Percentiles rank a stretch among this genome's conserved stretches.
phyloP scores from a whole-genome alignment of 441 rosid species.

The Heliophila coronopifolia region DNA sequence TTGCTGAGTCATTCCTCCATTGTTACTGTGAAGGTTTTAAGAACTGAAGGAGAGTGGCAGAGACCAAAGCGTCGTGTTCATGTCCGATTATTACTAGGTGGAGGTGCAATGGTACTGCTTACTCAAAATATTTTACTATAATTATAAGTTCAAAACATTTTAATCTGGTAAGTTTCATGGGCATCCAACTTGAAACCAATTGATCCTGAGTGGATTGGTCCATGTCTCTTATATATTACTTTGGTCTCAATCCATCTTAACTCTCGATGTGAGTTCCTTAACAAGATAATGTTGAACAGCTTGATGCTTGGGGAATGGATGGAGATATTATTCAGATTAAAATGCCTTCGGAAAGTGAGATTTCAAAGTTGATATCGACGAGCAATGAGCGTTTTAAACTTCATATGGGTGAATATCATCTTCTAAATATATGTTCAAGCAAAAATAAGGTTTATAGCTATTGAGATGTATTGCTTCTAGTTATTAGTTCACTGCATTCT shows the following conservation, averaged over 20 bases:
- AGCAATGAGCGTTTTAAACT: conserved; percentile 44
- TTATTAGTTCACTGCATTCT: not conserved
- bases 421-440: not conserved
- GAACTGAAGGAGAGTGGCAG: conserved; percentile 79
- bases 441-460: not conserved
- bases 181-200: no score
- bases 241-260: no score
- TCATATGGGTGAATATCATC: conserved; percentile 49
- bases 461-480: not conserved
- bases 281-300: conserved; percentile 40
- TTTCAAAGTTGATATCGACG: conserved; percentile 37
- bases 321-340: conserved; percentile 61
- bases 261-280: no score
- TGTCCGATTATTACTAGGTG: conserved; percentile 70
- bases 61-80: conserved; percentile 80
- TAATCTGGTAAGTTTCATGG: no score
- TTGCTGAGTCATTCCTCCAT: conserved; percentile 61
- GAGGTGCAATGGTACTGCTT: conserved; percentile 62
- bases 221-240: no score
- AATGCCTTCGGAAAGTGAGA: conserved; percentile 53
- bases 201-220: no score
- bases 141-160: not conserved
- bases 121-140: not conserved
- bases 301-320: conserved; percentile 82
- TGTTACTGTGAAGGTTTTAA: conserved; percentile 55